Evolutionary conservation across 106 monocot species (phyloP).

Genomic region (Dendrobium huoshanense): DNA sequence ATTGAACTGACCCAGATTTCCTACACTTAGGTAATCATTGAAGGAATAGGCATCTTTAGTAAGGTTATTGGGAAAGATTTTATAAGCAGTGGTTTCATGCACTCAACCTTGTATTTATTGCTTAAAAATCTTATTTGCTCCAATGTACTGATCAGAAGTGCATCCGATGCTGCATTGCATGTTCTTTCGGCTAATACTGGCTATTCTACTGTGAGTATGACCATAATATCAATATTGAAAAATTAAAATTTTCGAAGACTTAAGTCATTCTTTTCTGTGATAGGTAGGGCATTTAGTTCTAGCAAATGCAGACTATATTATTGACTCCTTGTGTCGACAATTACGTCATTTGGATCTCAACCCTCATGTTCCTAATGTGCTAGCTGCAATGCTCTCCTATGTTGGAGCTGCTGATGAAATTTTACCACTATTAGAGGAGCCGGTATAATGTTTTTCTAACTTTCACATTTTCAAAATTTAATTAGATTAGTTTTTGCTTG

Average conservation of each 20-base stretch:
- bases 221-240: not conserved
- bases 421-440: slow-evolving; percentile 88
- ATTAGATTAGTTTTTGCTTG: not conserved
- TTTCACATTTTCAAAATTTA: not conserved
- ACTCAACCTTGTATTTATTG: slow-evolving; percentile 76
- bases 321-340: slow-evolving; percentile 85
- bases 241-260: not conserved
- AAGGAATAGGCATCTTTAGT: slow-evolving; percentile 83
- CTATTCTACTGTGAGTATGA: slow-evolving; percentile 47
- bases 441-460: slow-evolving; percentile 32
- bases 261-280: not conserved
- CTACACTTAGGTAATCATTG: slow-evolving; percentile 73
- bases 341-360: slow-evolving; percentile 88
- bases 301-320: slow-evolving; percentile 90
- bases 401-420: slow-evolving; percentile 87
- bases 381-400: slow-evolving; percentile 90
- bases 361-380: slow-evolving; percentile 72
- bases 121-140: slow-evolving; percentile 88
- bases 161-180: slow-evolving; percentile 62
- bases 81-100: slow-evolving; percentile 74
- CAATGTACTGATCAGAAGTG: slow-evolving; percentile 49
- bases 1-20: slow-evolving; percentile 4
- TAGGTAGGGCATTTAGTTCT: slow-evolving; percentile 89
- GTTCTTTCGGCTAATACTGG: slow-evolving; percentile 53
- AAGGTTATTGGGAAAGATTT: slow-evolving; percentile 61